Conservation (phyloP, 176 grass and related monocot species). For the Lolium rigidum region DNA sequence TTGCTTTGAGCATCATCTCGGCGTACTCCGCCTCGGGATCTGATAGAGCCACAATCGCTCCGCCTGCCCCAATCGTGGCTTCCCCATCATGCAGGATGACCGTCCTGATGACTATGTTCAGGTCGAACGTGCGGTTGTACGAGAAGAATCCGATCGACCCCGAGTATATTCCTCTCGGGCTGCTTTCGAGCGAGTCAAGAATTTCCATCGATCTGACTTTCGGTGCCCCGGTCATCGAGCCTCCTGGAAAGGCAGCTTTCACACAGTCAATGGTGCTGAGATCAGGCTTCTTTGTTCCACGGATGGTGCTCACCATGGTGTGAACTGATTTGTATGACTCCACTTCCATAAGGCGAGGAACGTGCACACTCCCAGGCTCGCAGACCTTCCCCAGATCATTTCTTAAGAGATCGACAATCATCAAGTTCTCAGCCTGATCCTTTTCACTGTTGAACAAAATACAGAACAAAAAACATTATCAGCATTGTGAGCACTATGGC, state of each 20-base stretch:
- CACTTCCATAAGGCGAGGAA: constrained; percentile 84
- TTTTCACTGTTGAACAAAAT: constrained; percentile 72
- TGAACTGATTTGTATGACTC: constrained; percentile 92
- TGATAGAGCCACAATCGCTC: constrained; percentile 76
- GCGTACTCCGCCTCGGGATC: constrained; percentile 74
- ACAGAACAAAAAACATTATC: constrained; percentile 23
- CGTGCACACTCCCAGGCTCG: constrained; percentile 72
- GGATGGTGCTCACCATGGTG: constrained; percentile 89
- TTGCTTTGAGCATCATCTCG: constrained; percentile 93
- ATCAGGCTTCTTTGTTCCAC: constrained; percentile 59
- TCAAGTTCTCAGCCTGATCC: constrained; percentile 95
- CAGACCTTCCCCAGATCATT: constrained; percentile 90
- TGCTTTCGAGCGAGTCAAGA: constrained; percentile 79
- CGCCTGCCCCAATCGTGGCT: constrained; percentile 74
- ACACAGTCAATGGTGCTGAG: constrained; percentile 74
- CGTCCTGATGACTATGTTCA: constrained; percentile 92
- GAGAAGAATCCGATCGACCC: constrained; percentile 95
- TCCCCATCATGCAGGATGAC: constrained; percentile 71
- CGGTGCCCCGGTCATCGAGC: constrained; percentile 94
- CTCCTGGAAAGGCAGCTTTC: constrained; percentile 86
- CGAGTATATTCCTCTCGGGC: constrained; percentile 90
- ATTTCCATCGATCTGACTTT: constrained; percentile 97
- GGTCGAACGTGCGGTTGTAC: constrained; percentile 76
- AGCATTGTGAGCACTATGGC: neutral
- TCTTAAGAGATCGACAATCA: constrained; percentile 97